phyloP scores from a whole-genome alignment of 768 basidiomycete species.

The Calocybe gangraenosa region DNA sequence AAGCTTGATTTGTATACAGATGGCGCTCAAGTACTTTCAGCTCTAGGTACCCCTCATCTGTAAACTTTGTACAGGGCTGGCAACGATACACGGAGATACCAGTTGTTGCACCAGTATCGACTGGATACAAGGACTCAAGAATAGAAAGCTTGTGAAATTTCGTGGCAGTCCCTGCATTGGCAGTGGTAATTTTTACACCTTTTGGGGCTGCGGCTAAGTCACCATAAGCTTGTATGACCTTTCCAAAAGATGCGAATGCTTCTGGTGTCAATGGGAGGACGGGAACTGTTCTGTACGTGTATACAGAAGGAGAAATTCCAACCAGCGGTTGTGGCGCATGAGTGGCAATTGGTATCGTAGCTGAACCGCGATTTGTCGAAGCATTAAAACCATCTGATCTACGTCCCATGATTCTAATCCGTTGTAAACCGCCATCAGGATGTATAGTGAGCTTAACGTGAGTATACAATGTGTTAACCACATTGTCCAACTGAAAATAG shows the following conservation, averaged over 20 bases:
- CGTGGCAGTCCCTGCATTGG: slow-evolving; percentile 85
- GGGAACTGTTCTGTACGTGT: slow-evolving; percentile 33
- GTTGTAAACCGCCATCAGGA: slow-evolving; percentile 95
- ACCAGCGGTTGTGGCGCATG: slow-evolving; percentile 3
- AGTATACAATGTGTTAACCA: slow-evolving; percentile 55
- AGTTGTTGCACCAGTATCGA: slow-evolving; percentile 47
- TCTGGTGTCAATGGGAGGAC: slow-evolving; percentile 75
- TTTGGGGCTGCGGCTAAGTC: slow-evolving; percentile 65
- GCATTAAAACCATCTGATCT: slow-evolving; percentile 19
- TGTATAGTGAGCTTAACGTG: slow-evolving; percentile 88
- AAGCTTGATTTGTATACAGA: slow-evolving; percentile 84
- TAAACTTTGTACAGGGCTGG: slow-evolving; percentile 45
- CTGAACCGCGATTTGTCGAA: background rate
- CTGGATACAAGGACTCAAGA: slow-evolving; percentile 64
- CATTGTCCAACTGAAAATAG: slow-evolving; percentile 77
- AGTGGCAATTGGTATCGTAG: background rate
- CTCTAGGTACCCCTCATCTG: slow-evolving; percentile 45
- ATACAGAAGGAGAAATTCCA: background rate
- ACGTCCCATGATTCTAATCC: slow-evolving; percentile 79
- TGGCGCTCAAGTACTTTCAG: slow-evolving; percentile 86
- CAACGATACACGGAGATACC: slow-evolving; percentile 86
- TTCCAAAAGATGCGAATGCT: slow-evolving; percentile 84
- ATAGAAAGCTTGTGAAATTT: slow-evolving; percentile 92
- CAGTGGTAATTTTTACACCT: slow-evolving; percentile 67
- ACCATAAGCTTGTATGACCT: slow-evolving; percentile 85